Evolutionary conservation across 2,329 filamentous ascomycete genomes (phyloP), one percentile per base, ranked within the genome.

Genomic region (Verruconis gallopava): DNA sequence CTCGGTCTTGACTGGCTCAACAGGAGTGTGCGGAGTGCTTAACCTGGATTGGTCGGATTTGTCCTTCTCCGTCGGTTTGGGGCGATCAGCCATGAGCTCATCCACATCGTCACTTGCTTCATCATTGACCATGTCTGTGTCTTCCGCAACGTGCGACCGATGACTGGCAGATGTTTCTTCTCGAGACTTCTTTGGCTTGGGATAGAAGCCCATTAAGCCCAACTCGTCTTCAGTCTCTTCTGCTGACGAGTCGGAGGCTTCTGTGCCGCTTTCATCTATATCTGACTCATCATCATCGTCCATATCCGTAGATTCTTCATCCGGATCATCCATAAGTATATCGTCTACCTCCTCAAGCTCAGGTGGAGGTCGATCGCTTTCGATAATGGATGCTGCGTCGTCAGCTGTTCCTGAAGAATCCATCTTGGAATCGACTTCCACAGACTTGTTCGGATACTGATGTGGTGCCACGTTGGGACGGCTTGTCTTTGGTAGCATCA

Each of bases 1-100:
- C 5, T 82, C 77, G 0, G 79, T 88, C 50, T 42, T 53, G 49
- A 19, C 47, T 6, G 43, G 34, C 19, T 15, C 33, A 33, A 21
- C 18, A 3, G 44, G 42, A n/a, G 42, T 46, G 12, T 35, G 17
- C 6, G 44, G 35, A 3, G 42, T 44, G 13, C 15, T 41, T 5
- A 15, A 20, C 15, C 5, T 19, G 15, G 33, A 36, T n/a, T 9
- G 33, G 18, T 6, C 6, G 6, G 33, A 6, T 15, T 19, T n/a
- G 9, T 6, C 17, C 9, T 11, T 15, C 17, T 19, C 33, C 12
- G 18, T 36, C 12, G 37, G 11, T 38, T 5, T 5, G 11, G 5
- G 11, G 13, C 37, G 37, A 11, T 38, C 17, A 15, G 9, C 25
- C 13, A 44, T 40, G 5, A 61, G 64, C 2, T 62, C 64, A 2